Conservation (phyloP, 129 eudicot genomes). For the Sambucus nigra region DNA sequence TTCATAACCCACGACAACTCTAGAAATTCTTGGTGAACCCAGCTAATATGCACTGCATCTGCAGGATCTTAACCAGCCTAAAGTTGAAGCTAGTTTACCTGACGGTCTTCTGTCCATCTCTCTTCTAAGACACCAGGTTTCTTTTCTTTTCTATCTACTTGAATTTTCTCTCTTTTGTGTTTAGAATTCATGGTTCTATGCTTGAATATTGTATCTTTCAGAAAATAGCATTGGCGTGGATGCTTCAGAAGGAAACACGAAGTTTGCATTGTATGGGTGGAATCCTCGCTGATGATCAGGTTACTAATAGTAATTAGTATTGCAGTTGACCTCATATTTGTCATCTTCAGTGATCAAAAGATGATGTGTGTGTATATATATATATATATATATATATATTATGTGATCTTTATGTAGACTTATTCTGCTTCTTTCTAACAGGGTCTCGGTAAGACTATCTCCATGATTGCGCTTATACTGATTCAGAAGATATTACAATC, state of each 20-base stretch:
- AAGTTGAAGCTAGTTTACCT: slow-evolving; percentile 52
- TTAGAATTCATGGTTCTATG: slow-evolving; percentile 2
- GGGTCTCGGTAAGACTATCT: slow-evolving; percentile 97
- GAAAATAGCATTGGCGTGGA: slow-evolving; percentile 95
- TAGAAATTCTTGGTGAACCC: neutral
- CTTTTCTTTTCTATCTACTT: neutral
- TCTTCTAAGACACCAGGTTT: slow-evolving; percentile 92
- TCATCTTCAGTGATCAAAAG: neutral
- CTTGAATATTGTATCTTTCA: slow-evolving; percentile 18
- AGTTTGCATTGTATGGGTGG: slow-evolving; percentile 71
- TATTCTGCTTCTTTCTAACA: slow-evolving; percentile 23
- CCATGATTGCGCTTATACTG: slow-evolving; percentile 82
- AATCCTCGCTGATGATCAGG: slow-evolving; percentile 97
- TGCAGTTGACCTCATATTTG: neutral
- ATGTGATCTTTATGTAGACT: no score
- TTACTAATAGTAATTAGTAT: slow-evolving; percentile 12
- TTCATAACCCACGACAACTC: no score
- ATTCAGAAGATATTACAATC: slow-evolving; percentile 33
- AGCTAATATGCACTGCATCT: slow-evolving; percentile 4
- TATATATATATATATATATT: no score
- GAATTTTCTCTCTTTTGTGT: neutral
- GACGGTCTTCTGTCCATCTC: slow-evolving; percentile 63
- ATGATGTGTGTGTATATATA: neutral
- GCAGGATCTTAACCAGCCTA: slow-evolving; percentile 72
- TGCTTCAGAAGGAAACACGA: slow-evolving; percentile 65